Conservation (phyloP, 2,329 filamentous ascomycete genomes). For the Albophoma yamanashiensis region DNA sequence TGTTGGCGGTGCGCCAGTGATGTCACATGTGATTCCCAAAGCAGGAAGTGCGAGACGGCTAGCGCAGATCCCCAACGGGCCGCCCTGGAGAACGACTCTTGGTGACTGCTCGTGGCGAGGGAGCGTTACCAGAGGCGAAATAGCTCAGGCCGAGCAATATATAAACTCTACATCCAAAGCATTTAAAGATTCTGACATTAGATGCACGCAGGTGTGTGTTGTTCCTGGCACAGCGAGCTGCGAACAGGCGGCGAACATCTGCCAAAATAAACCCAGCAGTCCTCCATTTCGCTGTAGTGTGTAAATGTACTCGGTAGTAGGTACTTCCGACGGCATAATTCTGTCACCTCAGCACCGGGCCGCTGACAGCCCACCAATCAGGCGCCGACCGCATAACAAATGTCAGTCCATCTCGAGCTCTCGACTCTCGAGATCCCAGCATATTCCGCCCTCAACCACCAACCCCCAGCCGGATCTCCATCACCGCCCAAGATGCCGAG, state of each 20-base stretch:
- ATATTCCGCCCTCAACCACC: not conserved
- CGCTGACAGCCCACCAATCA: conserved; percentile 12
- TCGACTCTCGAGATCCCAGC: not conserved
- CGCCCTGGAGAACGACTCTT: not conserved
- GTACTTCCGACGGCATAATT: not conserved
- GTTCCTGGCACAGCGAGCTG: not conserved
- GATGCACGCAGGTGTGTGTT: not conserved
- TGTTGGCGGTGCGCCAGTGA: conserved; percentile 2
- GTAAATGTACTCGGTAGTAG: too few relatives aligned
- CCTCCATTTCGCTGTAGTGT: too few relatives aligned
- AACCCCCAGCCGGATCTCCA: not conserved
- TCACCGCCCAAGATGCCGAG: conserved; percentile 60
- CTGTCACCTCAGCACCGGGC: not conserved
- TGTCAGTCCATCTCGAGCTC: not conserved
- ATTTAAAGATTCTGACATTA: too few relatives aligned
- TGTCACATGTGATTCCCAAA: conserved; percentile 3
- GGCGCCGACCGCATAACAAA: conserved; percentile 11
- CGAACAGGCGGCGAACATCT: not conserved
- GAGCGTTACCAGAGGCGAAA: not conserved
- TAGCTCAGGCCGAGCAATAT: too few relatives aligned
- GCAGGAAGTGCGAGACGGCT: not conserved
- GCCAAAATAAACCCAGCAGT: not conserved
- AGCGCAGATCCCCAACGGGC: not conserved
- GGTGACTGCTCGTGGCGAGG: not conserved
- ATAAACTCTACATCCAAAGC: too few relatives aligned